Base-by-base conservation (phyloP, 345 rosid species). In the Pistacia vera region DNA sequence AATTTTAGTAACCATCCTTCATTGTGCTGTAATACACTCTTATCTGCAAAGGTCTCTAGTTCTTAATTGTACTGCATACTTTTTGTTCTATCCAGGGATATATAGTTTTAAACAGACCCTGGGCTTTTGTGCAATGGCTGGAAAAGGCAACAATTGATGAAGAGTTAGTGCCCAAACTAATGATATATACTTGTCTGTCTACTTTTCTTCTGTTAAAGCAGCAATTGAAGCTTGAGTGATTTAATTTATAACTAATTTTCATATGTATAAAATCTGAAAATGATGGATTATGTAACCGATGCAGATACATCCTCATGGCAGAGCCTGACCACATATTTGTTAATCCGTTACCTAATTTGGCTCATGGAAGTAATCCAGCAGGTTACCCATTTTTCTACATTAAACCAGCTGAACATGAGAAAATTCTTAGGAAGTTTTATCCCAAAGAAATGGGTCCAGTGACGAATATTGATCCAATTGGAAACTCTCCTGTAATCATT, bases 51-150 rank as follows among this genome's bases (percentile, higher is more conserved):
- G 30, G n/a, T 33, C 63, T 25, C 8, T 13, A 38, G 57, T 55
- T 70, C 33, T 68, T 60, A 62, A 73, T 25, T 48, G 46, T 68
- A 11, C 25, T 61, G 36, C 72, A 70, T 59, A 41, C 77, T 71
- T 52, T 11, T 36, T 59, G 9, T 86, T 58, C 46, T 30, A 28
- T 68, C 14, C 85, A 92, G 97, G 97, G 97, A 44, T 92, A 92
- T 78, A 77, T 92, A 70, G 97, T 92, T 77, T 82, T 92, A 73
- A 87, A 92, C 65, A 86, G 97, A 76, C 97, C 97, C 0, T 92
- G 97, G 94, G 97, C 94, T 67, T 92, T 92, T 77, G 91, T 88
- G 74, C 97, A 90, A 74, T 92, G 97, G 97, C 84, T 92, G 78
- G 94, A 90, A 66, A 90, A 80, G 49, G 90, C 91, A 66, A 80